A percentile compares a stretch with the other conserved stretches of the same genome.
Evolutionary conservation across 768 basidiomycete species (phyloP).

Genomic region (Boletellus ananiceps): DNA sequence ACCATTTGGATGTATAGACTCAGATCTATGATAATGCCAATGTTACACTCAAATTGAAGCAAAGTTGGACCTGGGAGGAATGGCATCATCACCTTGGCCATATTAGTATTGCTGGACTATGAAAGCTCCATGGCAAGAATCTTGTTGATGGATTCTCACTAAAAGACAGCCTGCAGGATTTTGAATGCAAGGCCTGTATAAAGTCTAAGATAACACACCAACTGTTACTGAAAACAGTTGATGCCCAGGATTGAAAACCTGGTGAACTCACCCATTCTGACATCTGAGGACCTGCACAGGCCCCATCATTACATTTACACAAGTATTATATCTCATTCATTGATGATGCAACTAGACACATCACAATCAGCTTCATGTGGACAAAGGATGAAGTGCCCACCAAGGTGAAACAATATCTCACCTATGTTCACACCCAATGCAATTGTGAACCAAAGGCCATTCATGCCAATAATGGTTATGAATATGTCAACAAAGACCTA

Average conservation of each 20-base stretch:
- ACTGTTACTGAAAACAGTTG: neutral
- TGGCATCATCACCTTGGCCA: neutral
- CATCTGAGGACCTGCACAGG: neutral
- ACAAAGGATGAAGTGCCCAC: neutral
- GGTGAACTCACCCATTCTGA: slow-evolving; percentile 5
- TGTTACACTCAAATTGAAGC: neutral
- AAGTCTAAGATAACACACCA: neutral
- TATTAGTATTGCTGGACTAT: neutral
- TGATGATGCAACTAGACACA: neutral
- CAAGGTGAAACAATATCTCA: neutral
- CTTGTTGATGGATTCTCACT: neutral
- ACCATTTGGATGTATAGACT: neutral
- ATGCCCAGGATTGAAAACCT: too few species aligned
- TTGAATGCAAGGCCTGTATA: slow-evolving; percentile 3
- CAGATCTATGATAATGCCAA: neutral
- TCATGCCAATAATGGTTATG: slow-evolving; percentile 30
- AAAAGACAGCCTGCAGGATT: neutral
- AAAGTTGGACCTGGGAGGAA: neutral
- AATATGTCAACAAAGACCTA: slow-evolving; percentile 26
- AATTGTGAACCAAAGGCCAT: slow-evolving; percentile 5
- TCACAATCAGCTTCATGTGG: neutral
- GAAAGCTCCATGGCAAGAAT: neutral
- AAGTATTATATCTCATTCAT: slow-evolving; percentile 1
- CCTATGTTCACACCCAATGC: slow-evolving; percentile 11
- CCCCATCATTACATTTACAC: neutral